Conservation (phyloP, 1,139 yeast species). For the Scheffersomyces parashehatae region DNA sequence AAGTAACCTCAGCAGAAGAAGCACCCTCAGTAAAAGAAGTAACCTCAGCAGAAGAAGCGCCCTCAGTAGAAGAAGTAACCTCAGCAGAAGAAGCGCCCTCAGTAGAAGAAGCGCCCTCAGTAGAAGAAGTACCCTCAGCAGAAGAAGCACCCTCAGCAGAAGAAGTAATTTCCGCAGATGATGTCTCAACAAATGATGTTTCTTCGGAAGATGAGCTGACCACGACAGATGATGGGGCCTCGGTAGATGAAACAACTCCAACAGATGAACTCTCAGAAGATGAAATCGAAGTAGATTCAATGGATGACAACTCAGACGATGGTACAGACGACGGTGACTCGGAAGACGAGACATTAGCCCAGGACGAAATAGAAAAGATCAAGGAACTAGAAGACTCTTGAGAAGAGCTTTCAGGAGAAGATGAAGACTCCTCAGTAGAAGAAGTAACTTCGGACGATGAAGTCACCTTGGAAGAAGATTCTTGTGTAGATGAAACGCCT, state of each 20-base stretch:
- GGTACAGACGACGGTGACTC: too few relatives aligned
- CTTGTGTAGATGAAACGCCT: not conserved
- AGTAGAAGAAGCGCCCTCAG: not conserved
- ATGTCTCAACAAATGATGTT: conserved; percentile 8
- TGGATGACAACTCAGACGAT: too few relatives aligned
- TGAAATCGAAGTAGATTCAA: too few relatives aligned
- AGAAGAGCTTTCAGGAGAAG: conserved; percentile 5
- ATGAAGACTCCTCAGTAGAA: conserved; percentile 4
- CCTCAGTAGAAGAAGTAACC: too few relatives aligned
- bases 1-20: conserved; percentile 1
- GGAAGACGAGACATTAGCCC: too few relatives aligned
- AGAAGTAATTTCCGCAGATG: conserved; percentile 4
- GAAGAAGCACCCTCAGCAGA: conserved; percentile 12
- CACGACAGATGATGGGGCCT: not conserved
- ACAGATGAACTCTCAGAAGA: too few relatives aligned
- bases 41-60: not conserved
- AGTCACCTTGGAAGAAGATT: not conserved
- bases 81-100: not conserved
- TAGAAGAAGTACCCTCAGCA: conserved; percentile 2
- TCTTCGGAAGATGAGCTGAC: conserved; percentile 13
- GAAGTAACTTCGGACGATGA: conserved; percentile 7
- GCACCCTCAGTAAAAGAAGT: conserved; percentile 9
- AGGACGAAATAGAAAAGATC: too few relatives aligned
- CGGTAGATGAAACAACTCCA: too few relatives aligned
- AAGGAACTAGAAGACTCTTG: not conserved